phyloP scores from a whole-genome alignment of 225 moss, liverwort and hornwort genomes.

The Straminergon stramineum region DNA sequence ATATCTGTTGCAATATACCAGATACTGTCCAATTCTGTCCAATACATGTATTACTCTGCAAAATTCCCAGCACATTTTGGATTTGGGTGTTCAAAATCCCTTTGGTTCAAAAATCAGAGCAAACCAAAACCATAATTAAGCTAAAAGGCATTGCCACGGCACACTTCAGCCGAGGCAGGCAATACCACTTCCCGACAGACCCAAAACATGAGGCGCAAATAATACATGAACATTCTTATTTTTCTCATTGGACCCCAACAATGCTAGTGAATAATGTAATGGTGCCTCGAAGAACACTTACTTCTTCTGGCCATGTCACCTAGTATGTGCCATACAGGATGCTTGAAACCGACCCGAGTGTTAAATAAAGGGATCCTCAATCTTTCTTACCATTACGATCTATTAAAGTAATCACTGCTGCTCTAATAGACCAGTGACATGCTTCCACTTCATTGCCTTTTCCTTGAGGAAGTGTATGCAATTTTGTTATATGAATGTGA shows the following conservation, averaged over 20 bases:
- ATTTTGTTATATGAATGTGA: background rate
- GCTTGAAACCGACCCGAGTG: background rate
- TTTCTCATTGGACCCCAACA: background rate
- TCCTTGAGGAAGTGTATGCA: background rate
- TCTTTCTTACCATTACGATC: background rate
- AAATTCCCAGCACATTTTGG: background rate
- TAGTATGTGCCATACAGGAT: background rate
- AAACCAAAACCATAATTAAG: background rate
- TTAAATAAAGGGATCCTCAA: background rate
- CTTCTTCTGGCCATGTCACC: background rate
- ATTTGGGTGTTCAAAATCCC: background rate
- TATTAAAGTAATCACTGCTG: background rate
- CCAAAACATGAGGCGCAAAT: background rate
- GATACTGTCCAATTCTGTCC: background rate
- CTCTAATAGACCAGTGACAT: background rate
- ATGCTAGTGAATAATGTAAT: background rate
- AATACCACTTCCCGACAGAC: background rate
- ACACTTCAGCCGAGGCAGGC: background rate
- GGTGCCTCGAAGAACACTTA: background rate
- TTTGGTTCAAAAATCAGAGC: background rate
- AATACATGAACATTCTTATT: background rate
- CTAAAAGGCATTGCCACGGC: background rate
- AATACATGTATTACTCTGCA: background rate
- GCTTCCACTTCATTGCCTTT: background rate
- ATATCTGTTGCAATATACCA: background rate